phyloP scores from a whole-genome alignment of 495 filamentous ascomycete species.

The Bryoglossum gracile region DNA sequence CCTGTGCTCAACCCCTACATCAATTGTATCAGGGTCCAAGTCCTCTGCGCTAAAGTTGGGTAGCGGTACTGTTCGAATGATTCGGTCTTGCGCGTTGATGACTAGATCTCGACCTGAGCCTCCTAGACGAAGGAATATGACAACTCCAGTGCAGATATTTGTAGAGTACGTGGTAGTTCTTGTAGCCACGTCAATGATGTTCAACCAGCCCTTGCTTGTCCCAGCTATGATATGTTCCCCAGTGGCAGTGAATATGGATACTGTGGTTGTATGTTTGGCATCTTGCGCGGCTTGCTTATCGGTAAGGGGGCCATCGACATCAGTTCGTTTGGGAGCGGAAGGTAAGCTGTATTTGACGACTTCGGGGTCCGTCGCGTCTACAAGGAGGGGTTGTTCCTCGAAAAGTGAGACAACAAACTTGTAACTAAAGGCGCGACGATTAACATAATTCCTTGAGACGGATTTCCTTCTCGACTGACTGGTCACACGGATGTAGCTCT shows the following conservation, averaged over 20 bases:
- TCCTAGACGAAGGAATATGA: slow-evolving; percentile 80
- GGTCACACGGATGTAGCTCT: slow-evolving; percentile 85
- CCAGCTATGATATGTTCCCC: slow-evolving; percentile 85
- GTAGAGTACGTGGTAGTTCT: slow-evolving; percentile 77
- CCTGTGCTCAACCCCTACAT: slow-evolving; percentile 90
- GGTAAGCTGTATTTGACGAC: slow-evolving; percentile 71
- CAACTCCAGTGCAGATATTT: slow-evolving; percentile 75
- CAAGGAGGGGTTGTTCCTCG: slow-evolving; percentile 83
- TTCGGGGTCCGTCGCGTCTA: slow-evolving; percentile 60
- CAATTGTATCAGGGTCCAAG: slow-evolving; percentile 62
- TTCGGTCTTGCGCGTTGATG: slow-evolving; percentile 83
- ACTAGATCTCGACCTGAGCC: slow-evolving; percentile 78
- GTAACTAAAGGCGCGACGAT: too few relatives aligned
- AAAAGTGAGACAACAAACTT: slow-evolving; percentile 83
- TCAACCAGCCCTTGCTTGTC: slow-evolving; percentile 91
- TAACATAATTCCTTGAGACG: too few relatives aligned
- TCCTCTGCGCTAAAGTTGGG: slow-evolving; percentile 44
- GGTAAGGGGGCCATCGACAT: slow-evolving; percentile 53
- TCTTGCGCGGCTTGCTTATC: slow-evolving; percentile 88
- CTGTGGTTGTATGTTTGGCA: slow-evolving; percentile 88
- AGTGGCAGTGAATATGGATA: slow-evolving; percentile 73
- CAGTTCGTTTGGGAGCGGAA: slow-evolving; percentile 66
- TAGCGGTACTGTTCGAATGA: slow-evolving; percentile 77
- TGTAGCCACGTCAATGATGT: slow-evolving; percentile 69
- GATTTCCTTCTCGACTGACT: slow-evolving; percentile 61